A percentile compares a stretch with the other conserved stretches of the same genome.
Evolutionary conservation across 2,329 filamentous ascomycete species (phyloP).

Genomic region (Sclerotinia minor): DNA sequence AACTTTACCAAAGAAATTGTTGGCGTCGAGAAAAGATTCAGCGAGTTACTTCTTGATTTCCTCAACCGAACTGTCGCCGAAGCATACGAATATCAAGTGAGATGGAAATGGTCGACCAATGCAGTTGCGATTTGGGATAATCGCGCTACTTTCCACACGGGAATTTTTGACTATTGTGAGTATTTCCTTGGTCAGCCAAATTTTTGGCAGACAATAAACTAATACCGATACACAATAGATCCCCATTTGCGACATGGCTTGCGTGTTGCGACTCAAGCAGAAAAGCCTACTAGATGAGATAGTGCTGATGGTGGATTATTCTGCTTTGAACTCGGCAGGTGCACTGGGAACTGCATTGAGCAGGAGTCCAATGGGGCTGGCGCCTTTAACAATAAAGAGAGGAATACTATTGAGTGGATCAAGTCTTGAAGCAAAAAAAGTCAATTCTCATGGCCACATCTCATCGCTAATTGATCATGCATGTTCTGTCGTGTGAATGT

Average conservation of each 20-base stretch:
- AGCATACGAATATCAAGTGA: constrained; percentile 37
- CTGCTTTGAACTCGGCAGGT: neutral
- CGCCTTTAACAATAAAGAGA: neutral
- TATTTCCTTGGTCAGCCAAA: neutral
- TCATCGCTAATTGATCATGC: neutral
- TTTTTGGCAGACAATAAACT: constrained; percentile 6
- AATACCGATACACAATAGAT: neutral
- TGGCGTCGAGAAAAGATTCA: constrained; percentile 36
- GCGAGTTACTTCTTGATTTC: constrained; percentile 34
- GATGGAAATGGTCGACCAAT: constrained; percentile 38
- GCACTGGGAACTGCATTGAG: neutral
- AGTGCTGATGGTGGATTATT: neutral
- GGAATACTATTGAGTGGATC: neutral
- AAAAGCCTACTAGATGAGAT: constrained; percentile 54
- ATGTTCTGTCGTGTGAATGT: neutral
- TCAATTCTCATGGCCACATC: neutral
- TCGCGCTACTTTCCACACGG: constrained; percentile 25
- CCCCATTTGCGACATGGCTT: constrained; percentile 60
- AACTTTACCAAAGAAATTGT: constrained; percentile 34
- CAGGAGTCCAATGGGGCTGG: neutral
- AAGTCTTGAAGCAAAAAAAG: neutral
- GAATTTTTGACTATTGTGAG: constrained; percentile 23
- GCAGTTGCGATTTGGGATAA: constrained; percentile 39
- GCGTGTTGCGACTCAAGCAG: constrained; percentile 67
- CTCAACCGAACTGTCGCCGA: constrained; percentile 33